These are phyloP conservation scores for Hypoxylon sp. DNA, from an alignment of 2,329 filamentous ascomycete genomes.

Conservation along the genomic window DNA sequence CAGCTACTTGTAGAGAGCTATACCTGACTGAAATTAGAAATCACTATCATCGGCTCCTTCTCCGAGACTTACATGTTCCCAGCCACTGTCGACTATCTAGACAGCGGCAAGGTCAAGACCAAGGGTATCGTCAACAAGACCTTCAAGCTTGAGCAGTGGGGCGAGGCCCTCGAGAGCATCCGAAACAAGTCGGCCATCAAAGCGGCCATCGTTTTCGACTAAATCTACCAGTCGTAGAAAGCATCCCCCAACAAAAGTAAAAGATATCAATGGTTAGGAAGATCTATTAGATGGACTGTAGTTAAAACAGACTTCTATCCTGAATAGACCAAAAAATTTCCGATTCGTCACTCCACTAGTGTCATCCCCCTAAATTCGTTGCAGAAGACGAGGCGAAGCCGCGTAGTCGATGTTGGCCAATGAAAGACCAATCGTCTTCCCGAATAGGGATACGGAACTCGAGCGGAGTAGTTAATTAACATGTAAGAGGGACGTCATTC, in stretches of 20 bases:
- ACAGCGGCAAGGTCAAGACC: slow-evolving; percentile 73
- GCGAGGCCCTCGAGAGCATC: slow-evolving; percentile 78
- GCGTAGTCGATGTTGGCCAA: slow-evolving; percentile 28
- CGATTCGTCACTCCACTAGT: slow-evolving; percentile 20
- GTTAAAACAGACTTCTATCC: slow-evolving; percentile 44
- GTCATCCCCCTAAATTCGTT: slow-evolving; percentile 5
- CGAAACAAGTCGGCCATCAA: slow-evolving; percentile 81
- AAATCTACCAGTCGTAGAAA: slow-evolving; percentile 44
- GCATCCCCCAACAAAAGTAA: slow-evolving; percentile 5
- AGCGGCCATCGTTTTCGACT: slow-evolving; percentile 79
- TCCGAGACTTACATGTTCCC: slow-evolving; percentile 82
- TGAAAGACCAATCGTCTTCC: slow-evolving; percentile 24
- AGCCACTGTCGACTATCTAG: slow-evolving; percentile 66
- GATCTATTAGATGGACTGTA: slow-evolving; percentile 19
- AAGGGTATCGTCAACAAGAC: slow-evolving; percentile 80
- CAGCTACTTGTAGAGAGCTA: background rate
- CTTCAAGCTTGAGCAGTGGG: slow-evolving; percentile 81
- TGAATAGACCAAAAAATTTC: slow-evolving; percentile 39
- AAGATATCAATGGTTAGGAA: slow-evolving; percentile 21
- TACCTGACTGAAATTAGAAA: slow-evolving; percentile 66
- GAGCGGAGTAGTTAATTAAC: slow-evolving; percentile 20
- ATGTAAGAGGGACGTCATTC: slow-evolving; percentile 27
- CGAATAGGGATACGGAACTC: slow-evolving; percentile 37
- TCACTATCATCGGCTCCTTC: slow-evolving; percentile 81
- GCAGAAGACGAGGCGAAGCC: slow-evolving; percentile 9